These are phyloP conservation scores for Exophiala xenobiotica DNA, from an alignment of 2,329 filamentous ascomycete species.

Conservation along the genomic window DNA sequence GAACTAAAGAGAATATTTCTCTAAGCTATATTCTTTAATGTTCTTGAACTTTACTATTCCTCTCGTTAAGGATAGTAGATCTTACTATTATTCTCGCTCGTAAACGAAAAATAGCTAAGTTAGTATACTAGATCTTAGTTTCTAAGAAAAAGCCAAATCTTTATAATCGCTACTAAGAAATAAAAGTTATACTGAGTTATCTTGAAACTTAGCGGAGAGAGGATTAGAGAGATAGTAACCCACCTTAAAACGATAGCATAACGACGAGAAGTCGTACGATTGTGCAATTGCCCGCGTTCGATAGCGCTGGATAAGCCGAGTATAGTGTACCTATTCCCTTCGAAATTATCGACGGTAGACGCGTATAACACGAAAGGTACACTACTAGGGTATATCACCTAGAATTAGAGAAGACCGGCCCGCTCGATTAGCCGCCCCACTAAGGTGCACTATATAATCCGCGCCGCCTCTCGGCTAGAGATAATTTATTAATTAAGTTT, in stretches of 20 bases:
- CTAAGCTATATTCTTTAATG: neutral
- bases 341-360: too few relatives aligned
- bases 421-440: too few relatives aligned
- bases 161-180: neutral
- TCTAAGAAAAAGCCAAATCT: neutral
- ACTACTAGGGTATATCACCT: too few relatives aligned
- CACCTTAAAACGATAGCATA: neutral
- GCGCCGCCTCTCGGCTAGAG: too few relatives aligned
- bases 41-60: neutral
- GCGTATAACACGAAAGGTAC: too few relatives aligned
- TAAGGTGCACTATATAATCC: neutral
- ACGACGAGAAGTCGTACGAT: neutral
- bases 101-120: too few relatives aligned
- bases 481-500: too few relatives aligned
- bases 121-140: neutral
- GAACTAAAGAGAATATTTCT: neutral
- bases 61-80: too few relatives aligned
- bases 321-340: neutral
- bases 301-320: neutral
- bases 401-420: too few relatives aligned
- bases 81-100: too few relatives aligned
- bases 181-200: too few relatives aligned
- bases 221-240: neutral
- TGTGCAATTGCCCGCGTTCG: neutral
- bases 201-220: neutral